Conservation (phyloP, 2,329 filamentous ascomycete species). For the Aspergillus neotritici region DNA sequence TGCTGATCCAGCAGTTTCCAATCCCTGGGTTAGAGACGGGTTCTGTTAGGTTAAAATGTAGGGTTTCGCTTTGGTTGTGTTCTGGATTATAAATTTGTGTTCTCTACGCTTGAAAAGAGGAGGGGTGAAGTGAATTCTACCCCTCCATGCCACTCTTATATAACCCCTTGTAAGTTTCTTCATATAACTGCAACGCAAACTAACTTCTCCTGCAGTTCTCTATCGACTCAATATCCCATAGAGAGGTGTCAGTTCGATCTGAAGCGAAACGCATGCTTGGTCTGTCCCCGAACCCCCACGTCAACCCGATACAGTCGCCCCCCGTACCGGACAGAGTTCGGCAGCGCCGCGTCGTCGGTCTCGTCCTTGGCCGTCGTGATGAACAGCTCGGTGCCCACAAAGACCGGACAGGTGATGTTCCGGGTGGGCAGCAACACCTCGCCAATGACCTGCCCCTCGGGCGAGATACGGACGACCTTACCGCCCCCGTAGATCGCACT, state of each 20-base stretch:
- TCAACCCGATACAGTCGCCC: conserved; percentile 72
- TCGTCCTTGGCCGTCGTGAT: conserved; percentile 74
- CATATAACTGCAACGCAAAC: no score
- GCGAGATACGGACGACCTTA: conserved; percentile 68
- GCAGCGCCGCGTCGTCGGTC: conserved; percentile 54
- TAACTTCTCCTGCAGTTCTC: not conserved
- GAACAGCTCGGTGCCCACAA: conserved; percentile 67
- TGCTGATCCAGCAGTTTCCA: conserved; percentile 7
- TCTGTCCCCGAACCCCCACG: conserved; percentile 64
- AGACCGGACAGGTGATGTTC: conserved; percentile 74
- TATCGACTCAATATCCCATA: conserved; percentile 7
- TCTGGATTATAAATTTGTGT: no score
- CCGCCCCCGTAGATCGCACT: conserved; percentile 75
- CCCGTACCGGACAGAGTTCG: conserved; percentile 57
- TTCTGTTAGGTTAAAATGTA: no score
- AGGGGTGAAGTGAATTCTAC: no score
- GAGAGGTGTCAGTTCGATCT: conserved; percentile 6
- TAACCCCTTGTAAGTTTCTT: no score
- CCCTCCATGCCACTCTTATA: no score
- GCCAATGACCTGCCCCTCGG: conserved; percentile 64
- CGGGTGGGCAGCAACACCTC: conserved; percentile 70
- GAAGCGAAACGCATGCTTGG: conserved; percentile 60
- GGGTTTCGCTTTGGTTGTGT: no score
- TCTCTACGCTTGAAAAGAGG: no score
- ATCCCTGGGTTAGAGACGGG: no score